A percentile compares a stretch with the other conserved stretches of the same genome.
These are phyloP conservation scores for Tuber umbilicatum DNA, from an alignment of 495 filamentous ascomycete genomes.

Conservation along the genomic window DNA sequence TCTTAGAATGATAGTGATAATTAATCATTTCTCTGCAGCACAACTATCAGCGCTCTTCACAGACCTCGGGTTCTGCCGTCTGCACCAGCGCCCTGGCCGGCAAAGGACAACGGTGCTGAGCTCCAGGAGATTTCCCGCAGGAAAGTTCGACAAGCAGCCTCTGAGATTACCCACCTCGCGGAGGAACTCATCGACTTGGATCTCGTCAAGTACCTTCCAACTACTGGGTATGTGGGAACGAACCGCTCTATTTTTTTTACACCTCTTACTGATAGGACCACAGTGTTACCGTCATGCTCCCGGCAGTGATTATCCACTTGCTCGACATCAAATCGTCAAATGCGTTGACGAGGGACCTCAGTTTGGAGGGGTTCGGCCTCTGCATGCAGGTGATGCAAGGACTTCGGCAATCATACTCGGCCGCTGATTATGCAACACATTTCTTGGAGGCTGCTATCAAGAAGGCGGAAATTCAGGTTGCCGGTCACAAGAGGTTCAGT, in stretches of 20 bases:
- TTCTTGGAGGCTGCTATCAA: conserved; percentile 79
- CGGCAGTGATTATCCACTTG: conserved; percentile 84
- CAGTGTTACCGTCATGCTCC: conserved; percentile 72
- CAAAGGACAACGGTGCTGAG: conserved; percentile 50
- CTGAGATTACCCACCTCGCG: conserved; percentile 72
- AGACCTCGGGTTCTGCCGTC: conserved; percentile 78
- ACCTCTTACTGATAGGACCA: conserved; percentile 18
- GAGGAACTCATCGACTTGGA: conserved; percentile 60
- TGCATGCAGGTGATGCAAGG: conserved; percentile 79
- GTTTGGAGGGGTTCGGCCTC: conserved; percentile 69
- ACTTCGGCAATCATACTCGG: conserved; percentile 75
- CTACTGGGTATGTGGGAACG: conserved; percentile 52
- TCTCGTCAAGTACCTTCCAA: conserved; percentile 72
- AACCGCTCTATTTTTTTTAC: not conserved
- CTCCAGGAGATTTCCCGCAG: conserved; percentile 70
- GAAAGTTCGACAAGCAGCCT: conserved; percentile 70
- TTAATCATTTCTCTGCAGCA: conserved; percentile 45
- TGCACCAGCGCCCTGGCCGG: conserved; percentile 53
- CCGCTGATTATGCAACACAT: conserved; percentile 75
- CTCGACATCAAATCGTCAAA: conserved; percentile 78
- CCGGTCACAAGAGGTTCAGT: conserved; percentile 33
- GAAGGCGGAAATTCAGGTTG: conserved; percentile 61
- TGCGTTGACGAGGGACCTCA: conserved; percentile 58
- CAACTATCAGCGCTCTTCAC: conserved; percentile 79
- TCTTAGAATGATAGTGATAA: not conserved